Base-by-base conservation (phyloP, 129 eudicot species). In the Arctium lappa region DNA sequence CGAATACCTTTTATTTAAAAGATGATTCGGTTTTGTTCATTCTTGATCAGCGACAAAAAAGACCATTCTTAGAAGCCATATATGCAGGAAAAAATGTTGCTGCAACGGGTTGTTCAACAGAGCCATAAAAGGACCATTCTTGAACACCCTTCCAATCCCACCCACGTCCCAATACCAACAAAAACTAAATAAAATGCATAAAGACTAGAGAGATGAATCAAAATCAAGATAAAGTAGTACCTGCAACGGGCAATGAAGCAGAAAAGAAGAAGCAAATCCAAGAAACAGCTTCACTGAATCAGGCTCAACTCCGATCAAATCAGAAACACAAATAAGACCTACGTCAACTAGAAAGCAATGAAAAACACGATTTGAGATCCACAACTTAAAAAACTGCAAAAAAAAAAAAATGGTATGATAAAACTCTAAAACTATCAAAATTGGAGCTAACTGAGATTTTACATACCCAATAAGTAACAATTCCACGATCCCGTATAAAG, bases 321-420 rank as follows among this genome's bases (percentile, higher is more conserved):
- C 81, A 77, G 48, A 77, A 53, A 63, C 72, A 62, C 81, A 60
- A n/a, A 65, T 60, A 62, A 77, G 40, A 77, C 60, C 69, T 60
- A 63, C 73, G 68, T 77, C 56, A 77, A 77, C 72, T 36, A 36
- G 11, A 62, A 60, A 77, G 11, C 44, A 33, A 76, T 15, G 33
- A 76, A 76, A 53, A 76, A 76, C 42, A 76, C 63, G 13, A 18
- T 76, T 27, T 0, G 15, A 30, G 5, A 56, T 60, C 29, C 29
- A 60, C 27, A 60, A 60, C 68, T 60, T 60, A 8, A 60, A n/a
- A 33, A n/a, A 60, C 29, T 16, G 68, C 65, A 53, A n/a, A 53
- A 53, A 53, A 53, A 53, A 53, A 22, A 22, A 22, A 22, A 13
- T 7, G 18, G 33, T 31, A 32, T 31, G 12, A 8, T 15, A 3